Conservation (phyloP, 257 asterid genomes). For the Anisodus tanguticus region DNA sequence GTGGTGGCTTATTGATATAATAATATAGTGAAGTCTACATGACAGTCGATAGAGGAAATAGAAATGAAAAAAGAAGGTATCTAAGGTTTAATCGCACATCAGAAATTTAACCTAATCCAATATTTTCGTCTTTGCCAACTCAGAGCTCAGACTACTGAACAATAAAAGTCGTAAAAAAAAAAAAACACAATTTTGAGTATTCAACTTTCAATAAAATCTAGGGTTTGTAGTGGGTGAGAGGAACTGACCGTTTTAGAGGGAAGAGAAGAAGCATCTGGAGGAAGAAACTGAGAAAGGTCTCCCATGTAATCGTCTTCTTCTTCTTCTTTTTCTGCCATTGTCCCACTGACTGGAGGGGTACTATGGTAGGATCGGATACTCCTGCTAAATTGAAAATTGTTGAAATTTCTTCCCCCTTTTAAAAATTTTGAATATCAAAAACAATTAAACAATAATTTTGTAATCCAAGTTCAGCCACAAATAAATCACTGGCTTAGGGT, state of each 20-base stretch:
- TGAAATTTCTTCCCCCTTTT: neutral
- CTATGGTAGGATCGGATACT: neutral
- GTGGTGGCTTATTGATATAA: neutral
- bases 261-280: slow-evolving; percentile 43
- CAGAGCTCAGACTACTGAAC: neutral
- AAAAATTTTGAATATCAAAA: too few relatives aligned
- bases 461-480: too few relatives aligned
- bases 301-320: slow-evolving; percentile 92
- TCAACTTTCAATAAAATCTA: neutral
- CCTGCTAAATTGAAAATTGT: neutral
- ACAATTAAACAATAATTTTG: too few relatives aligned
- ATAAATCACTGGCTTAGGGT: too few relatives aligned
- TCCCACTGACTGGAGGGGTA: too few relatives aligned
- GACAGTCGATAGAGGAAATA: neutral
- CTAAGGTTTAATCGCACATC: neutral
- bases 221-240: neutral
- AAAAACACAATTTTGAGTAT: neutral
- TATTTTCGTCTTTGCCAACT: neutral
- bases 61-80: neutral
- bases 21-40: neutral
- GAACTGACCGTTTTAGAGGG: slow-evolving; percentile 59
- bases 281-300: slow-evolving; percentile 79
- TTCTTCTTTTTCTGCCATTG: slow-evolving; percentile 61
- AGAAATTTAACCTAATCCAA: neutral
- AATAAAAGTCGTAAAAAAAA: neutral